Percentiles rank a stretch among this genome's conserved stretches.
These are phyloP conservation scores for Neocucurbitaria cava DNA, from an alignment of 2,329 filamentous ascomycete genomes.

Conservation along the genomic window DNA sequence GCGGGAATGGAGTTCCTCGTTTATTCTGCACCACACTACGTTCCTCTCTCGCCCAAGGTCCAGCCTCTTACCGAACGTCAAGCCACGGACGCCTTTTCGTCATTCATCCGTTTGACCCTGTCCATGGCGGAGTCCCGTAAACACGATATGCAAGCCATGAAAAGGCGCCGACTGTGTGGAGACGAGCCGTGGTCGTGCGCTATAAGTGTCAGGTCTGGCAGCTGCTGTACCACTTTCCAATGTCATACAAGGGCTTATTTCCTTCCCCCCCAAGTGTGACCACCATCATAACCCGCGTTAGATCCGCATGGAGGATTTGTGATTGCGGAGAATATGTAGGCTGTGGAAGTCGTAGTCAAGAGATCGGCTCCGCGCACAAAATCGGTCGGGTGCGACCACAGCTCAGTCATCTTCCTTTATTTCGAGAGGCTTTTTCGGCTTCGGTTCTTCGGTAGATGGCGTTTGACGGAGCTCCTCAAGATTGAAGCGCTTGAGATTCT, in stretches of 20 bases:
- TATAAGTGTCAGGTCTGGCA: conserved; percentile 30
- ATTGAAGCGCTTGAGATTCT: conserved; percentile 78
- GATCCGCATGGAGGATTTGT: conserved; percentile 20
- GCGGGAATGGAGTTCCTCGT: conserved; percentile 13
- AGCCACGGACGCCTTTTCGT: conserved; percentile 17
- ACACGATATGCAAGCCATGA: conserved; percentile 13
- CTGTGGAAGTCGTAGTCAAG: conserved; percentile 5
- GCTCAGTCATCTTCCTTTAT: conserved; percentile 33
- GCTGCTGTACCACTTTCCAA: conserved; percentile 7
- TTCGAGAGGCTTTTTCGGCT: conserved; percentile 4
- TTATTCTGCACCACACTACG: conserved; percentile 9
- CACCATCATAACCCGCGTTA: conserved; percentile 24
- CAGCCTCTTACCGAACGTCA: conserved; percentile 12
- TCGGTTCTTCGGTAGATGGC: conserved; percentile 24
- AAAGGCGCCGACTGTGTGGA: conserved; percentile 21
- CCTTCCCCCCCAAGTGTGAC: conserved; percentile 19
- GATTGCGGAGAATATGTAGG: conserved; percentile 15
- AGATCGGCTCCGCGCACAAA: conserved; percentile 1
- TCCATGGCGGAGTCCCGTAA: conserved; percentile 12
- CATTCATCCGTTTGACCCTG: conserved; percentile 15
- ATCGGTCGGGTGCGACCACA: conserved; percentile 7
- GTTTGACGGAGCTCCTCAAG: conserved; percentile 74
- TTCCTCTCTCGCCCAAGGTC: background rate
- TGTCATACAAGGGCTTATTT: conserved; percentile 22
- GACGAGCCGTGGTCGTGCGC: conserved; percentile 31